Evolutionary conservation across 176 grass and related monocot species (phyloP), one percentile per base, ranked within the genome.

Genomic region (Aegilops longissima): DNA sequence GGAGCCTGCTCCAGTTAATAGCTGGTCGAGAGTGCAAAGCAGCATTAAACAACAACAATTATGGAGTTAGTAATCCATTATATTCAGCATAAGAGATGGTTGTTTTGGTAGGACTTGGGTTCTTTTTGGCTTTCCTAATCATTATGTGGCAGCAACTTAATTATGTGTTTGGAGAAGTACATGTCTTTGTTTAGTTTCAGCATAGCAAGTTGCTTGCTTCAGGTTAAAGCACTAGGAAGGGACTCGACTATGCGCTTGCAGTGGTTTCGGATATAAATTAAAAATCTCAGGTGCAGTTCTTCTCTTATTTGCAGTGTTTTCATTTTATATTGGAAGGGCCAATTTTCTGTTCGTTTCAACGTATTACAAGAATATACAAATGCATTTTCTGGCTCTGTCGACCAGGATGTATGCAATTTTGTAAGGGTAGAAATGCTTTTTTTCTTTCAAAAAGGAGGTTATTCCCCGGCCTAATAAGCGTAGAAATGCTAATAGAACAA

Each of bases 221-320:
- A 84, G 80, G 45, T 75, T 80, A 73, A 90, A 84, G 75, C 75
- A 75, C 58, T 24, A 21, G 2, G 56, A 66, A 82, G 44, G 23
- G 64, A 47, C 45, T 47, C 3, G 45, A 34, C 73, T 61, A 29
- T 68, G 86, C 24, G 66, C 18, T 47, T 76, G 33, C 31, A 14
- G 49, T 79, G n/a, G 31, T 73, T 42, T 1, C 9, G 9, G 9
- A 11, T 42, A 42, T 42, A 42, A 42, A 42, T 42, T 42, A 10
- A 77, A 12, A 67, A 38, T 14, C 5, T 68, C 3, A 59, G 4
- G 8, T 20, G 23, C 8, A 40, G 29, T 35, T 39, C 7, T 54
- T 42, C 24, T 17, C 2, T 31, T 29, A 40, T 63, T 44, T 69
- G 12, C 4, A 21, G 5, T 20, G 68, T 27, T 31, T 24, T 42